Evolutionary conservation across 306 rosid genomes (phyloP), one percentile per base, ranked within the genome.

Genomic region (Medicago arabica): DNA sequence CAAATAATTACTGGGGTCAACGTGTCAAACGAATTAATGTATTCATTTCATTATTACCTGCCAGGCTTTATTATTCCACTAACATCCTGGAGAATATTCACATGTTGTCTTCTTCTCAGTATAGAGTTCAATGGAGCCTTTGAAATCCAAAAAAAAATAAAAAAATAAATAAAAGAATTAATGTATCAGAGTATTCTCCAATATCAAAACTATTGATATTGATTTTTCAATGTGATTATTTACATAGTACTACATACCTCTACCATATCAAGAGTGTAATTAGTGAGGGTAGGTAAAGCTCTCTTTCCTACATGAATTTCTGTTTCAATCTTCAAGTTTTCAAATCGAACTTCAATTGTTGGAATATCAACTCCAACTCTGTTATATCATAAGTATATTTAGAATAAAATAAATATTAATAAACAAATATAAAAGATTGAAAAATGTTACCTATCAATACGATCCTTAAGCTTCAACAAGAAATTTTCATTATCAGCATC

Each of bases 401-500:
- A 34, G 38, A 1, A 34, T 34, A 34, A 31, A 31, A 34, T 34
- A 34, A 34, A 34, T 31, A 31, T 3, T 31, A 31, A 31, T 4
- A 63, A 1, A 36, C n/a, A 38, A 4, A 36, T n/a, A 36, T 14
- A 4, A 15, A 34, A 16, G 21, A 61, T 1, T n/a, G 16, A 18
- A 39, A 39, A 63, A n/a, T 36, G 15, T 59, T 8, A 63, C 97
- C 92, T 79, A 10, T 93, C 87, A 76, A 89, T 68, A 39, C 97
- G 86, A 49, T 74, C 67, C 83, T 81, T 85, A 77, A 93, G 89
- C 85, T 88, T 91, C 53, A 78, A 46, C 87, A 91, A 73, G 53
- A 93, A 93, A 59, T 83, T 88, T 80, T 88, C 97, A 71, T 89
- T 93, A 62, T 93, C 98, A 60, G 80, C 82, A 9, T 93, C 93